Evolutionary conservation across 345 rosid species (phyloP), one percentile per base, ranked within the genome.

Genomic region (Cardamine resedifolia): DNA sequence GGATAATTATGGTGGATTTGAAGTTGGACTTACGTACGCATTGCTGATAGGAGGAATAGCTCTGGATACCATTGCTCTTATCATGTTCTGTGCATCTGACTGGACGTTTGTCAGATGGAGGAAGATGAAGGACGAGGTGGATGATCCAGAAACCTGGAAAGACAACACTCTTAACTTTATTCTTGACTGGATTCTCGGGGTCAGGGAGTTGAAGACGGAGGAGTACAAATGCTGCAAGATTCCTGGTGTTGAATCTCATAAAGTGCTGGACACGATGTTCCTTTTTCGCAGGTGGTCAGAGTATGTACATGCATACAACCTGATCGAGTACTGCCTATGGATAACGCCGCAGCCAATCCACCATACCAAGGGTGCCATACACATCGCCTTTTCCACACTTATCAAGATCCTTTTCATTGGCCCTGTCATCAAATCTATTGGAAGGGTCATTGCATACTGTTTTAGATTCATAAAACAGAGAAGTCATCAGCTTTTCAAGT

Each of bases 251-350:
- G 18, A 23, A 47, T 3, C 23, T 47, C 74, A 78, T 19, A 0
- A 5, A 6, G 85, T 79, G 9, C 44, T 83, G 9, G 53, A 61
- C 36, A 84, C 85, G 2, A 59, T 62, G 2, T n/a, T 83, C 10
- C 6, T 71, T 3, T 59, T 62, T 48, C 83, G 89, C 5, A 75
- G 90, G 56, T 90, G 95, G 90, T 83, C 83, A 15, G 86, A 81
- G 30, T 78, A 73, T 11, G 70, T 88, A 33, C 64, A 81, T 0
- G 80, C 81, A 14, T 65, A 77, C 77, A 86, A 85, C 79, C 49
- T 89, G 84, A 52, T 89, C 5, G 75, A 83, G 18, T 87, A 71
- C 48, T 85, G 87, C 72, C 73, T 84, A 12, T 28, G 72, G 44
- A 61, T 75, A 3, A 65, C 45, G 15, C 84, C 82, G 0, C 4